Evolutionary conservation across 805 yeast species (phyloP), one percentile per base, ranked within the genome.

Genomic region (Yamadazyma phyllophila): DNA sequence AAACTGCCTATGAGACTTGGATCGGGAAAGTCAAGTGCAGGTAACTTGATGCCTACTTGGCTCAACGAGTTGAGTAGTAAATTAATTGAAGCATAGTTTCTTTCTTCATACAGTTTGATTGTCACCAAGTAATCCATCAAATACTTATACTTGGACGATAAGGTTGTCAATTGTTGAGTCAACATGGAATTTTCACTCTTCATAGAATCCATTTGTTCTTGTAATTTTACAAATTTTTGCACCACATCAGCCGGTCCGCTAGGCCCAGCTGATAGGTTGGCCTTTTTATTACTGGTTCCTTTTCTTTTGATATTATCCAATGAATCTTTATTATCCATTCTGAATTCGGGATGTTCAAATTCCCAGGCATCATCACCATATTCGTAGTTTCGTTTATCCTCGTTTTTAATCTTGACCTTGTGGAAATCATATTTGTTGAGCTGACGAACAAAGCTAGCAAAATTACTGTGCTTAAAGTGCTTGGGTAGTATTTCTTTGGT

Each of bases 401-500:
- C 90, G 47, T 74, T 78, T 34, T 86, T 71, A 38, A 81, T 74
- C 61, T 92, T 88, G 37, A 94, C 96, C 68, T 94, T 94, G 73
- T 94, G 99, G 72, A 94, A 94, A 66, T 92, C 99, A 61, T 94
- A 94, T 66, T 94, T 94, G 74, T 94, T 94, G 57, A 94, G 74
- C 63, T 94, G 99, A 38, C 99, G 81, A 12, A 94, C 98, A 74
- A 94, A 94, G 27, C 94, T 83, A 15, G 98, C 95, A 67, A 94
- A 91, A 62, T 94, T 92, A 49, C 88, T 85, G 67, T 94, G 99
- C 64, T 94, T 94, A 74, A 91, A 94, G 68, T 89, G 94, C 59
- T 83, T 83, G 4, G 99, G 98, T 41, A 94, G 76, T 11, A 94
- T 86, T 42, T 84, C 85, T 52, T 85, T 85, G 30, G 97, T 88